phyloP scores from a whole-genome alignment of 1,284 basidiomycete genomes.

The Ceratobasidium sp. region DNA sequence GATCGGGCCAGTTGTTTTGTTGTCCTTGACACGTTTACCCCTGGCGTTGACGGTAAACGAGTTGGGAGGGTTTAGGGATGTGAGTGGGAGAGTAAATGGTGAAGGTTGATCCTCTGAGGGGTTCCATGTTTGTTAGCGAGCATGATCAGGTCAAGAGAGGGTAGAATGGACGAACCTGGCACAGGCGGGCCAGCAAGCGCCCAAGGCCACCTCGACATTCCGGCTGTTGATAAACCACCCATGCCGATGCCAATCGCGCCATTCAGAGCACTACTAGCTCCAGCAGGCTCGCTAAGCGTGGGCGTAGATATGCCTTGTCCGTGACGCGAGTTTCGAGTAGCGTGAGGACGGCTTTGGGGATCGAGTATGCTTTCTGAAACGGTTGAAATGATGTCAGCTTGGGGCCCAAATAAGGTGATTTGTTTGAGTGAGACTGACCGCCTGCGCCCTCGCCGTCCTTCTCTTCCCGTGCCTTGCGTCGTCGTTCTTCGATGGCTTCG shows the following conservation, averaged over 20 bases:
- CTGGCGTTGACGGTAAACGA: conserved; percentile 44
- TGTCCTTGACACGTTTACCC: conserved; percentile 46
- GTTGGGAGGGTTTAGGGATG: conserved; percentile 58
- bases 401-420: neutral
- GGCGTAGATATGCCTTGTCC: conserved; percentile 68
- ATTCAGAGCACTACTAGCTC: conserved; percentile 56
- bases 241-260: conserved; percentile 47
- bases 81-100: conserved; percentile 81
- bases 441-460: conserved; percentile 80
- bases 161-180: conserved; percentile 46
- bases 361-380: conserved; percentile 61
- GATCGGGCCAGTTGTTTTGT: conserved; percentile 35
- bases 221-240: conserved; percentile 31
- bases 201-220: conserved; percentile 37
- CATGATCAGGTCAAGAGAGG: conserved; percentile 65
- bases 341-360: conserved; percentile 78
- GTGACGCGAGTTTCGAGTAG: conserved; percentile 83
- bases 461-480: conserved; percentile 80
- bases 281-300: conserved; percentile 56
- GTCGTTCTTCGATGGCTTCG: conserved; percentile 84
- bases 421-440: conserved; percentile 57
- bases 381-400: conserved; percentile 36
- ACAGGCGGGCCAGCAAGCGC: conserved; percentile 42
- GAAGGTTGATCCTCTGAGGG: conserved; percentile 77
- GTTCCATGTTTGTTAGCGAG: neutral